These are phyloP conservation scores for Fusarium sp. DNA, from an alignment of 2,329 filamentous ascomycete species.

Conservation along the genomic window DNA sequence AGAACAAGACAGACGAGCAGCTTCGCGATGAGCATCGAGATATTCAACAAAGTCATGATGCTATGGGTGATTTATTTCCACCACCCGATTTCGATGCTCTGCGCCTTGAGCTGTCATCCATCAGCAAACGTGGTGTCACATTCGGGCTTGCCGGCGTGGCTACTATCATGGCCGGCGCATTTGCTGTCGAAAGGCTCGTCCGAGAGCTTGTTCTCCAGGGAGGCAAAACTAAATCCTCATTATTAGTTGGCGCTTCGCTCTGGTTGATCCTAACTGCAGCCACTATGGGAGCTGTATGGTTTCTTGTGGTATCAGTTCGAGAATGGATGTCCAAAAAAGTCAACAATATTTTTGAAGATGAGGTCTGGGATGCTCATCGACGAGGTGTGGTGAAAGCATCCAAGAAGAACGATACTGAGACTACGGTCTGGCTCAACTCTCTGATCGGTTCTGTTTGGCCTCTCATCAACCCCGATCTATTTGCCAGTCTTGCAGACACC, in stretches of 20 bases:
- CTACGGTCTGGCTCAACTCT: conserved; percentile 79
- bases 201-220: conserved; percentile 13
- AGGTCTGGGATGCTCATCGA: conserved; percentile 74
- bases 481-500: conserved; percentile 73
- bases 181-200: conserved; percentile 38
- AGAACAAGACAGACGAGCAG: conserved; percentile 53
- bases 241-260: conserved; percentile 37
- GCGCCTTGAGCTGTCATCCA: conserved; percentile 46
- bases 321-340: conserved; percentile 72
- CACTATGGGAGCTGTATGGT: conserved; percentile 44
- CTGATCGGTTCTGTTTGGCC: conserved; percentile 76
- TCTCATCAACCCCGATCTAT: conserved; percentile 79
- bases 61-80: conserved; percentile 58
- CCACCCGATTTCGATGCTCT: conserved; percentile 59
- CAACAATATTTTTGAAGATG: conserved; percentile 71
- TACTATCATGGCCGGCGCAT: conserved; percentile 45
- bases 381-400: conserved; percentile 59
- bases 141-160: conserved; percentile 51
- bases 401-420: conserved; percentile 63
- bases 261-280: conserved; percentile 43
- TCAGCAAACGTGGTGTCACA: conserved; percentile 50
- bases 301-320: conserved; percentile 59
- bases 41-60: conserved; percentile 53
- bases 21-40: conserved; percentile 50
- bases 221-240: conserved; percentile 7